Conservation (phyloP, 1,139 yeast species). For the Candida labiduridarum region DNA sequence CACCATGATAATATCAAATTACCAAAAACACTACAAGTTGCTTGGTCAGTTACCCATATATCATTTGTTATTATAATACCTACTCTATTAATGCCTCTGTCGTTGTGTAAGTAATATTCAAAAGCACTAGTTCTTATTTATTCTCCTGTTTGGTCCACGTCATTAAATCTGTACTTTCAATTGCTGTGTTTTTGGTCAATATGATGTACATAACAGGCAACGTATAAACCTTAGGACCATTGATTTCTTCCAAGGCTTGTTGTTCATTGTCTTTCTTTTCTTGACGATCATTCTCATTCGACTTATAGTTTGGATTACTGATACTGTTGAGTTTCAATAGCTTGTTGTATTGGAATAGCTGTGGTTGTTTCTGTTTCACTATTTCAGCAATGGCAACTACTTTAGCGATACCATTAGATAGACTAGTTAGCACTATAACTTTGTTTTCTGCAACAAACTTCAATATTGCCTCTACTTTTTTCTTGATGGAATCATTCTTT, state of each 20-base stretch:
- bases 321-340: constrained; percentile 10
- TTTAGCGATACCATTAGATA: constrained; percentile 26
- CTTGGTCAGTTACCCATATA: background rate
- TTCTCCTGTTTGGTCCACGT: constrained; percentile 20
- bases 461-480: constrained; percentile 20
- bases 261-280: constrained; percentile 7
- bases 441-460: constrained; percentile 12
- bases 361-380: constrained; percentile 19
- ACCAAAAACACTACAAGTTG: background rate
- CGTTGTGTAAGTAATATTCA: background rate
- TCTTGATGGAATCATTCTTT: constrained; percentile 31
- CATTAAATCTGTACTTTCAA: constrained; percentile 11
- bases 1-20: background rate
- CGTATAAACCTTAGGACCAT: constrained; percentile 21
- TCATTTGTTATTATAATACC: too few relatives aligned
- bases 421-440: constrained; percentile 19
- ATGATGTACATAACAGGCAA: constrained; percentile 25
- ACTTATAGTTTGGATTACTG: constrained; percentile 15
- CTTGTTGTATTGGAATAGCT: constrained; percentile 15
- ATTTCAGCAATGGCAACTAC: constrained; percentile 30
- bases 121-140: background rate
- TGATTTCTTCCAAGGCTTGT: constrained; percentile 12
- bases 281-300: constrained; percentile 4
- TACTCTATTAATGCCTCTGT: background rate
- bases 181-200: constrained; percentile 10